Evolutionary conservation across 1,284 basidiomycete species (phyloP).

Genomic region (Dichomitus squalens): DNA sequence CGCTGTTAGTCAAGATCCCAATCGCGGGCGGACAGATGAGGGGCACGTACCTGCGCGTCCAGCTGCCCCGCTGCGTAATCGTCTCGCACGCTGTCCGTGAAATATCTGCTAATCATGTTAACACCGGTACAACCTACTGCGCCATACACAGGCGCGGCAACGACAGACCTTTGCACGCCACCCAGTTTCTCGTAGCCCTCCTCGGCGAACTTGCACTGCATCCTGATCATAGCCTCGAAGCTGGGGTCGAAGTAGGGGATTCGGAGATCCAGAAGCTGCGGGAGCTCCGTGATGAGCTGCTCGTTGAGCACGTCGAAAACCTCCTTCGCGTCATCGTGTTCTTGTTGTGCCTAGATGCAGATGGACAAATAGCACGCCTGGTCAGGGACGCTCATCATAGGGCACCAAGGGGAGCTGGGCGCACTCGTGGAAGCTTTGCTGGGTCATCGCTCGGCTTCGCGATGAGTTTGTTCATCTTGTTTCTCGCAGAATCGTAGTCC

Average conservation of each 20-base stretch:
- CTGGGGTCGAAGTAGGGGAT: constrained; percentile 98
- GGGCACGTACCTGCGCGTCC: constrained; percentile 76
- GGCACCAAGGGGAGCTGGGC: constrained; percentile 21
- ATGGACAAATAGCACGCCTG: too few species aligned
- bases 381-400: background rate
- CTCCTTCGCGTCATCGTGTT: constrained; percentile 91
- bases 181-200: constrained; percentile 98
- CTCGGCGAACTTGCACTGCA: constrained; percentile 96
- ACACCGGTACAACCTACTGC: constrained; percentile 1
- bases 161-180: constrained; percentile 83
- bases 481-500: constrained; percentile 94
- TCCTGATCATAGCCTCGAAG: constrained; percentile 98
- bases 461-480: constrained; percentile 85
- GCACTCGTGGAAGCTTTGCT: constrained; percentile 83
- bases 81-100: constrained; percentile 87
- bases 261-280: constrained; percentile 90
- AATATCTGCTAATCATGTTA: constrained; percentile 60
- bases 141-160: background rate
- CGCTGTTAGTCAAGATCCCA: background rate
- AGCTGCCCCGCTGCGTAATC: constrained; percentile 97
- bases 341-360: constrained; percentile 78
- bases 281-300: constrained; percentile 89
- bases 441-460: constrained; percentile 96
- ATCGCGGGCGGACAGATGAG: background rate
- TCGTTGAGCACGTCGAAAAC: constrained; percentile 94